phyloP scores from a whole-genome alignment of 257 asterid genomes.

The Marsdenia floribunda region DNA sequence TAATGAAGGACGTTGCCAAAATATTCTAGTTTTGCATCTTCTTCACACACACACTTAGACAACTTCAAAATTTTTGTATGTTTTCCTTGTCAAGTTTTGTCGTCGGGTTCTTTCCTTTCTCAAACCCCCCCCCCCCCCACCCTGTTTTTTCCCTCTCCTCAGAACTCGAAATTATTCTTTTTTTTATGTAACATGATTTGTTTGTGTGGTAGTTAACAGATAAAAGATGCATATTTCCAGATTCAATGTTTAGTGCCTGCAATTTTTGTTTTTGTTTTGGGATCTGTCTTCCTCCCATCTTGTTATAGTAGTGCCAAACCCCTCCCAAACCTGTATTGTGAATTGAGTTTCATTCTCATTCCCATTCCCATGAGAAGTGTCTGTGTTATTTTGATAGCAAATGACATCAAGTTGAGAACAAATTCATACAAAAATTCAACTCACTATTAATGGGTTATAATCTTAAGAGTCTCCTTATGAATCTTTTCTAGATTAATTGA shows the following conservation, averaged over 20 bases:
- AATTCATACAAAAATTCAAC: too few species aligned
- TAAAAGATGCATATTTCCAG: conserved; percentile 6
- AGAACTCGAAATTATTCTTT: too few species aligned
- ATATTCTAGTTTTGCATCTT: conserved; percentile 37
- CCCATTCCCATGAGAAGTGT: conserved; percentile 12
- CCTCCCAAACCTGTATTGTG: neutral
- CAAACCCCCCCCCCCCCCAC: too few species aligned
- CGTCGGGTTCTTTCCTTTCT: neutral
- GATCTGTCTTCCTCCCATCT: conserved; percentile 1
- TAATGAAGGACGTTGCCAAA: conserved; percentile 76
- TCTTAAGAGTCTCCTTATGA: too few species aligned
- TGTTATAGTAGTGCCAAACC: neutral
- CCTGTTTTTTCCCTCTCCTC: too few species aligned
- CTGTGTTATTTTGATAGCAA: neutral
- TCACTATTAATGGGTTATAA: too few species aligned
- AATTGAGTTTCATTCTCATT: neutral
- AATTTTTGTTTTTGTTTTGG: neutral
- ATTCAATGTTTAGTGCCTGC: neutral
- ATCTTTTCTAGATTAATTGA: too few species aligned
- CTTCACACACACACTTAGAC: neutral
- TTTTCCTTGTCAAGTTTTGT: neutral
- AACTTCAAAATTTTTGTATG: neutral
- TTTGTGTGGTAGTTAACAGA: neutral
- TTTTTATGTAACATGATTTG: neutral
- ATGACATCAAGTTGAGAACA: conserved; percentile 9